Conservation (phyloP, 768 basidiomycete species). For the Mycena galopus region DNA sequence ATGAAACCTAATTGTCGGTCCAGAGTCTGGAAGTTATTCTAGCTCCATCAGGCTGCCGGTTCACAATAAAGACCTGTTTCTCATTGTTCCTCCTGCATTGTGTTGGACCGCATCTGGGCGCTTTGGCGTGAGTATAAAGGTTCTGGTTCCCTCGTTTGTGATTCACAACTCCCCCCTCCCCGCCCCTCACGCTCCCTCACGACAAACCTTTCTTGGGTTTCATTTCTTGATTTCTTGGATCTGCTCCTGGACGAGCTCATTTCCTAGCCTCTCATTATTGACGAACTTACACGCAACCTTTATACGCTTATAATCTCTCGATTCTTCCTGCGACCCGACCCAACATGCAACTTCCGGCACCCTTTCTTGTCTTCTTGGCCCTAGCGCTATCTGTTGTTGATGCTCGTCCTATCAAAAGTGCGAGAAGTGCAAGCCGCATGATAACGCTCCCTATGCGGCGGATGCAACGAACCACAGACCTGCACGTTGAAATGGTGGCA, state of each 20-base stretch:
- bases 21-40: not conserved
- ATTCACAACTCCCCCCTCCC: slow-evolving; percentile 2
- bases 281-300: slow-evolving; percentile 9
- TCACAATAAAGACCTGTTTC: not conserved
- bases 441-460: slow-evolving; percentile 25
- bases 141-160: not conserved
- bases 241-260: slow-evolving; percentile 35
- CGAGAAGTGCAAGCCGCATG: slow-evolving; percentile 1
- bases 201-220: slow-evolving; percentile 25
- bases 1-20: slow-evolving; percentile 18
- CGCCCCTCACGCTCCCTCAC: not conserved
- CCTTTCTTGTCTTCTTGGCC: slow-evolving; percentile 22
- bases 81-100: slow-evolving; percentile 9
- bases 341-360: slow-evolving; percentile 27
- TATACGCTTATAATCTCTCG: slow-evolving; percentile 12
- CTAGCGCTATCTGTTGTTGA: slow-evolving; percentile 4
- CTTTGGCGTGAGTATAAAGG: slow-evolving; percentile 14
- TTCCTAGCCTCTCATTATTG: slow-evolving; percentile 25
- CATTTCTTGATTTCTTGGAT: slow-evolving; percentile 25
- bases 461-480: not conserved
- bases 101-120: not conserved
- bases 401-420: slow-evolving; percentile 23
- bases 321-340: slow-evolving; percentile 5
- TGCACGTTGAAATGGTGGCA: slow-evolving; percentile 30
- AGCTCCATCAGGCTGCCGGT: slow-evolving; percentile 5